phyloP scores from a whole-genome alignment of 2,329 filamentous ascomycete species.

The Cryphonectria parasitica region DNA sequence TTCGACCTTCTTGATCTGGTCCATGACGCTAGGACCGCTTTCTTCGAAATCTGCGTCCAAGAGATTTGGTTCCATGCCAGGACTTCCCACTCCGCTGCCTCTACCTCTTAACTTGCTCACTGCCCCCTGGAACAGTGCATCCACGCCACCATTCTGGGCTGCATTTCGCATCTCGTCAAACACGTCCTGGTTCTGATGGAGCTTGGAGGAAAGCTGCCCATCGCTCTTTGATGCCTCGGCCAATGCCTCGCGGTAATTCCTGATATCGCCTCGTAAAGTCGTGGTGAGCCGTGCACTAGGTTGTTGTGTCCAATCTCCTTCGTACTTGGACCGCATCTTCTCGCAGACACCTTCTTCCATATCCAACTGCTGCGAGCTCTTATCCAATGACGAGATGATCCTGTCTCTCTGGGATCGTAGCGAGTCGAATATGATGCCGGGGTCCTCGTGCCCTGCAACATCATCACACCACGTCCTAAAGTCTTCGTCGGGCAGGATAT shows the following conservation, averaged over 20 bases:
- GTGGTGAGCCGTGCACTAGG: constrained; percentile 88
- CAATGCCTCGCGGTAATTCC: constrained; percentile 84
- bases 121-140: constrained; percentile 85
- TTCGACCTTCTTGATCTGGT: constrained; percentile 88
- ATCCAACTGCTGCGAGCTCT: constrained; percentile 84
- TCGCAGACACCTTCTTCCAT: constrained; percentile 98
- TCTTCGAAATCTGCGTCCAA: constrained; percentile 93
- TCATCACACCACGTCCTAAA: constrained; percentile 95
- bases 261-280: constrained; percentile 83
- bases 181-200: constrained; percentile 83
- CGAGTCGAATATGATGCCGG: constrained; percentile 76
- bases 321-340: constrained; percentile 99
- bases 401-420: constrained; percentile 77
- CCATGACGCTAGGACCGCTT: constrained; percentile 75
- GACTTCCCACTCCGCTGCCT: constrained; percentile 63
- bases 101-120: constrained; percentile 77
- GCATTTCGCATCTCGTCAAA: constrained; percentile 96
- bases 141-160: constrained; percentile 82
- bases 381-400: constrained; percentile 74
- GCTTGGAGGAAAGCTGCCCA: constrained; percentile 77
- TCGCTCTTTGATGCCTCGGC: constrained; percentile 90
- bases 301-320: constrained; percentile 94
- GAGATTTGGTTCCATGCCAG: constrained; percentile 67
- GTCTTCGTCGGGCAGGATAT: constrained; percentile 84
- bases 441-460: constrained; percentile 82